Evolutionary conservation across 2,329 filamentous ascomycete species (phyloP).

Genomic region (Orbilia javanica): DNA sequence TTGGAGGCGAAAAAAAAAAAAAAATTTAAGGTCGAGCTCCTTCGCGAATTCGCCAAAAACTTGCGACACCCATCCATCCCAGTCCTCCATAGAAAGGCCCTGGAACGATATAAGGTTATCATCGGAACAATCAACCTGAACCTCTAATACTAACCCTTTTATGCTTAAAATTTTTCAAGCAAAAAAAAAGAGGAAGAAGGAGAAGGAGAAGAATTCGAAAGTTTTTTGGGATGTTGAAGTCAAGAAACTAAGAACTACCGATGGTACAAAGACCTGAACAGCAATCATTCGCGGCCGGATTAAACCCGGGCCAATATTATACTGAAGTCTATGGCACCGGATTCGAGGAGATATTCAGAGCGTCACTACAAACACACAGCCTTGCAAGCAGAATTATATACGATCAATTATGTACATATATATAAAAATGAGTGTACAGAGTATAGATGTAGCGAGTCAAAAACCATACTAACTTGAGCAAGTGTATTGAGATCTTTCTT

Average conservation of each 20-base stretch:
- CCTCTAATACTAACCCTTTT: neutral
- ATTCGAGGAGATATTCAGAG: too few species aligned
- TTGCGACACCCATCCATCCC: slow-evolving; percentile 1
- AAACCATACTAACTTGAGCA: neutral
- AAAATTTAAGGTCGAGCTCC: neutral
- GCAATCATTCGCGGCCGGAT: too few species aligned
- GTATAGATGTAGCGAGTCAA: neutral
- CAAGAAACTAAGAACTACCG: neutral
- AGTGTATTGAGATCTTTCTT: neutral
- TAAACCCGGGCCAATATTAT: too few species aligned
- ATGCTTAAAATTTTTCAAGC: slow-evolving; percentile 3
- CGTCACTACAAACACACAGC: too few species aligned
- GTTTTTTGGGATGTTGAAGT: too few species aligned
- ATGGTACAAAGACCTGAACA: too few species aligned
- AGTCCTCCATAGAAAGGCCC: neutral
- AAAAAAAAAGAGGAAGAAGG: too few species aligned
- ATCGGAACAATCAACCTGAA: slow-evolving; percentile 23
- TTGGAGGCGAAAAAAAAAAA: slow-evolving; percentile 25
- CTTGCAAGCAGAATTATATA: neutral
- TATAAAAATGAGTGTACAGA: too few species aligned
- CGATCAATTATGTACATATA: neutral
- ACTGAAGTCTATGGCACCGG: too few species aligned
- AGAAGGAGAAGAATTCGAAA: too few species aligned
- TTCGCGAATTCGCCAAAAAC: slow-evolving; percentile 27
- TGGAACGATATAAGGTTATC: slow-evolving; percentile 44